Evolutionary conservation across 2,329 filamentous ascomycete genomes (phyloP), one percentile per base, ranked within the genome.

Genomic region (Gyromitra esculenta): DNA sequence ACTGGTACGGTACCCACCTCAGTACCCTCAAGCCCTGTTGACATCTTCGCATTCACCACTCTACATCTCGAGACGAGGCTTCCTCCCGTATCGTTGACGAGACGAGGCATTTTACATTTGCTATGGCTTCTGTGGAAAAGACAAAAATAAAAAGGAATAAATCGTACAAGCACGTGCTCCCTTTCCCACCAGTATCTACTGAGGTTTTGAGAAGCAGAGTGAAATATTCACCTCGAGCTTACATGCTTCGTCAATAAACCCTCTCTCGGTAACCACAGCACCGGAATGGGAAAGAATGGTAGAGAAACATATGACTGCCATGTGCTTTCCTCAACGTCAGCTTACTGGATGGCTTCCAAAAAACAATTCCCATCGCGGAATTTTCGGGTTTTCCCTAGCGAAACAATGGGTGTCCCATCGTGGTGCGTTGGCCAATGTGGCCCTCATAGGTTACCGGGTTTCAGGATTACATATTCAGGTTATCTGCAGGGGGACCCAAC

Each of bases 341-440:
- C 57, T 75, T 57, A 75, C 72, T 75, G 72, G 72, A 41, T 62
- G 18, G 52, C 15, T 25, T 41, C 48, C 41, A 41, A 69, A 70
- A 75, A 75, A 70, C 72, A 75, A 63, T 57, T 71, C 66, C 50
- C 72, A 71, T 71, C 66, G 57, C 52, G 41, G 67, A 35, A 31
- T 37, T 54, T 62, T 70, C 54, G 35, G 57, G 48, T 45, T 65
- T 57, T 65, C 48, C 48, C 31, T 45, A 57, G 25, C 41, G 43
- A 66, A 64, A 57, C 54, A 73, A 48, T 56, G 70, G 45, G 39
- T 45, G 25, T 4, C 25, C 50, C 56, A 69, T 63, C 64, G 45
- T 71, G 65, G 72, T 75, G 72, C 72, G 72, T 75, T 75, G 72
- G 72, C 72, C 72, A n/a, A 64, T 71, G 59, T 63, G 45, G 18